Percentiles rank a stretch among this genome's conserved stretches.
These are phyloP conservation scores for Myriangium duriaei DNA, from an alignment of 2,329 filamentous ascomycete genomes.

Conservation along the genomic window DNA sequence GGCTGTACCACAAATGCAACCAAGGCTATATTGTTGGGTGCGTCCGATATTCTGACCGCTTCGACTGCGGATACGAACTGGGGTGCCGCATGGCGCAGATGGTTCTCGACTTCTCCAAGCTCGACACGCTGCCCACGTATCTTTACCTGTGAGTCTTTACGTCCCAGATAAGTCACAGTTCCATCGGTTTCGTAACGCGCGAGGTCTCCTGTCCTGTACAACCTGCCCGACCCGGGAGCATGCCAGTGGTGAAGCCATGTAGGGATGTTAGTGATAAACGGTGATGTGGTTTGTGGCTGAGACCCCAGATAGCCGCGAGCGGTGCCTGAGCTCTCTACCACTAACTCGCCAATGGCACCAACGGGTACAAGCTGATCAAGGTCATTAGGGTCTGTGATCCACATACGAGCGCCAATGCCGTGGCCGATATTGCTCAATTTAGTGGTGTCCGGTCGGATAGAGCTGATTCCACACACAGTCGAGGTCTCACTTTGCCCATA, in stretches of 20 bases:
- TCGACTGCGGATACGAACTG: constrained; percentile 35
- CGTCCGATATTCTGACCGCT: constrained; percentile 27
- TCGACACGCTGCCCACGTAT: constrained; percentile 54
- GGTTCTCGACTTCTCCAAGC: constrained; percentile 39
- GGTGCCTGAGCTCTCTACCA: constrained; percentile 1
- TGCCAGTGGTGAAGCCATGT: constrained; percentile 14
- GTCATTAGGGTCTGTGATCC: not conserved
- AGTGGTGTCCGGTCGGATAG: no score
- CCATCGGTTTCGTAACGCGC: constrained; percentile 40
- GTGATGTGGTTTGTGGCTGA: constrained; percentile 17
- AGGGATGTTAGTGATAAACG: constrained; percentile 21
- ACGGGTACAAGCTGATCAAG: constrained; percentile 1
- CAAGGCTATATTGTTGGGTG: constrained; percentile 10
- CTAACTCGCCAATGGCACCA: constrained; percentile 3
- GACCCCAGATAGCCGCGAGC: constrained; percentile 6
- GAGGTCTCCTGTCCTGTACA: constrained; percentile 51
- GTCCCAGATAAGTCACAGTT: constrained; percentile 45
- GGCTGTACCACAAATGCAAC: constrained; percentile 13
- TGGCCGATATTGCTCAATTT: constrained; percentile 1
- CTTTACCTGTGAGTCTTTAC: constrained; percentile 57
- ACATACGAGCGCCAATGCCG: not conserved
- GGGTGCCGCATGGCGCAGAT: constrained; percentile 24
- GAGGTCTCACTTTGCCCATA: constrained; percentile 2
- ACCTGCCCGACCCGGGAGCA: constrained; percentile 29
- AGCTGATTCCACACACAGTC: not conserved